Base-by-base conservation (phyloP, 2,329 filamentous ascomycete genomes). In the Neonectria punicea region DNA sequence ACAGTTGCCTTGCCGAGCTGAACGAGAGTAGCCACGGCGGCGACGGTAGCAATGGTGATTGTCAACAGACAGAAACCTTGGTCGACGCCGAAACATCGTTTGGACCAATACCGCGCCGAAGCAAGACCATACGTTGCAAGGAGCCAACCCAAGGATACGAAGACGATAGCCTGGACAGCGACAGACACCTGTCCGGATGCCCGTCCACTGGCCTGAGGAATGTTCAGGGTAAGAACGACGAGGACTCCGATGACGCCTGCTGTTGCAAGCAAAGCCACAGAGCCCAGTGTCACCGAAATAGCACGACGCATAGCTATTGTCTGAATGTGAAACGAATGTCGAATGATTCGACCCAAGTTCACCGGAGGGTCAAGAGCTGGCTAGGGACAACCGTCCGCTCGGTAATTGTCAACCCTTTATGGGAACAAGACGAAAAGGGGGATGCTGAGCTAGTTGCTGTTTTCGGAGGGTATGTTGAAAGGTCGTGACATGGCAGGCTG, bases 21-120 rank as follows among this genome's bases (percentile, higher is more conserved):
- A 25, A 82, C 78, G 56, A 88, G 74, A 51, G 81, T 79, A 4
- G 78, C 77, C 14, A 84, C 77, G 18, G 84, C 86, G 5, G 83
- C 73, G 3, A 79, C 80, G 20, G 84, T 80, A 9, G 85, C 83
- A 28, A 84, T 71, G 2, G 81, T 76, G 61, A 82, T 85, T 7
- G 80, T 68, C 11, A 84, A 61, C 10, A 86, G 69, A 44, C 73
- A 71, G 28, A 74, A 50, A 36, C 74, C 73, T 36, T 76, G 73
- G 46, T 73, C 70, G 36, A 77, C 53, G 7, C 59, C 68, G 1
- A 74, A 70, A 25, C 72, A 70, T n/a, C 61, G 65, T 34, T 61
- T 64, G 10, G 74, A 77, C 46, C 70, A 69, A 18, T 70, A 57
- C 9, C 70, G 69, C n/a, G 73, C 67, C 6, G 68, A 61, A 14